Percentiles rank a stretch among this genome's conserved stretches.
These are phyloP conservation scores for Phytopythium boreale DNA, from an alignment of 352 stramenopile genomes.

Conservation along the genomic window DNA sequence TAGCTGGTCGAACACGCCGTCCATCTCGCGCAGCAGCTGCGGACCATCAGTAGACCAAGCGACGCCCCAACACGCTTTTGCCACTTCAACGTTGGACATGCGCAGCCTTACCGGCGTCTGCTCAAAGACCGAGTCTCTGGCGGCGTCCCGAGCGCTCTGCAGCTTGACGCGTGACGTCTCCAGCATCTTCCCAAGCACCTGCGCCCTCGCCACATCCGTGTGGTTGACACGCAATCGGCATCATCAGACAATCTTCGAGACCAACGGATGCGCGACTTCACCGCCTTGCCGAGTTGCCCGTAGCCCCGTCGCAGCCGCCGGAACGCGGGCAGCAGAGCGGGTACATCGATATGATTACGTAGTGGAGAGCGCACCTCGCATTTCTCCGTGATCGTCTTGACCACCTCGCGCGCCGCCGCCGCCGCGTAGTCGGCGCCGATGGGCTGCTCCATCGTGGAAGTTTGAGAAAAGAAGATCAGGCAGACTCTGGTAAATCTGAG, in stretches of 20 bases:
- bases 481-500: not conserved
- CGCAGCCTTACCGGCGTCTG: slow-evolving; percentile 36
- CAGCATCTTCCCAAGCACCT: slow-evolving; percentile 70
- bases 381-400: slow-evolving; percentile 68
- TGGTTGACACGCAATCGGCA: not conserved
- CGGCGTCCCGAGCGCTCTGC: slow-evolving; percentile 40
- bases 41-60: not conserved
- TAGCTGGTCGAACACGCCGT: slow-evolving; percentile 70
- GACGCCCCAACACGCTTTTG: too few relatives aligned
- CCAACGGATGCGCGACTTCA: not conserved
- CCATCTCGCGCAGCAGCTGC: slow-evolving; percentile 72
- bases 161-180: slow-evolving; percentile 60
- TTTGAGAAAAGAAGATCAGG: not conserved
- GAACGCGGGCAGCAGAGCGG: not conserved
- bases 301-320: not conserved
- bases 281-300: not conserved
- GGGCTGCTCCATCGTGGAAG: slow-evolving; percentile 8
- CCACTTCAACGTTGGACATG: not conserved
- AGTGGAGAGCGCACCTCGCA: slow-evolving; percentile 35
- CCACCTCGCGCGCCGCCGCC: slow-evolving; percentile 53
- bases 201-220: not conserved
- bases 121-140: slow-evolving; percentile 50
- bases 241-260: not conserved
- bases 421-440: slow-evolving; percentile 31
- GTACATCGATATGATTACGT: not conserved